Evolutionary conservation across 768 basidiomycete species (phyloP).

Genomic region (Tricholoma furcatifolium): DNA sequence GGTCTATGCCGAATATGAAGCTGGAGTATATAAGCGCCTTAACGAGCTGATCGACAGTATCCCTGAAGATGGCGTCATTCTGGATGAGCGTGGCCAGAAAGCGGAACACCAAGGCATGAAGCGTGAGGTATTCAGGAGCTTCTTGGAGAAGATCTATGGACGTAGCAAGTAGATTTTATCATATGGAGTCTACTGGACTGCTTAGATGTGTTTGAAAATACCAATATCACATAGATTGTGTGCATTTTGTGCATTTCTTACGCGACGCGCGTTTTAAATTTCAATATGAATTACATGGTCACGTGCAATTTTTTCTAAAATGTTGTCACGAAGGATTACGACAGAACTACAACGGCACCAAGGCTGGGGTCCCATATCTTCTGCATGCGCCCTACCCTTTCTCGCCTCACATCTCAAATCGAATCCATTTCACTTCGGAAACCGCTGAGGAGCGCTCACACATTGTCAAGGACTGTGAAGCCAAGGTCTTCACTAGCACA

Average conservation of each 20-base stretch:
- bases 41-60: conserved; percentile 70
- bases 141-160: conserved; percentile 84
- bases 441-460: too few relatives aligned
- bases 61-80: conserved; percentile 47
- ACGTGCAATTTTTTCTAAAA: background rate
- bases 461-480: too few relatives aligned
- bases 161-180: conserved; percentile 47
- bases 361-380: background rate
- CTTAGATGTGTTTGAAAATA: background rate
- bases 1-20: conserved; percentile 79
- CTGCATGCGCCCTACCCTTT: background rate
- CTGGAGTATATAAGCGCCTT: conserved; percentile 63
- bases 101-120: conserved; percentile 36
- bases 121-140: conserved; percentile 76
- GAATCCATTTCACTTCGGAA: background rate
- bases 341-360: too few relatives aligned
- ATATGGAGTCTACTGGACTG: background rate
- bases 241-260: too few relatives aligned
- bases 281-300: too few relatives aligned
- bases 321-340: too few relatives aligned
- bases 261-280: too few relatives aligned
- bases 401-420: background rate
- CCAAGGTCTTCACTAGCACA: too few relatives aligned
- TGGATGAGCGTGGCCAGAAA: conserved; percentile 28
- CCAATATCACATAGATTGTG: background rate